These are phyloP conservation scores for Phytophthora tentaculata DNA, from an alignment of 352 stramenopile genomes.

Conservation along the genomic window DNA sequence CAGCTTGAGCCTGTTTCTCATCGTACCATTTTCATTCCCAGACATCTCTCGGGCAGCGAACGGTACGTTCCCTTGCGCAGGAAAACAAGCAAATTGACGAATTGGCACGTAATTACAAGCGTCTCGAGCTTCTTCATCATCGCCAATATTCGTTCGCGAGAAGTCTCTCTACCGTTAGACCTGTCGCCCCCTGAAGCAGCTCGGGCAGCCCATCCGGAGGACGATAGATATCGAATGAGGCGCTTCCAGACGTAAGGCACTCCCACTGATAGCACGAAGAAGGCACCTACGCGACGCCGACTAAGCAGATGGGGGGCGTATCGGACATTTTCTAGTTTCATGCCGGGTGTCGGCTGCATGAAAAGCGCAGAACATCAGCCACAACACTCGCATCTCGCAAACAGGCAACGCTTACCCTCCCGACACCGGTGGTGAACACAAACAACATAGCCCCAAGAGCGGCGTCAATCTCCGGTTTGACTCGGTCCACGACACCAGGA, in stretches of 20 bases:
- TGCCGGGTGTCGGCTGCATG: constrained; percentile 74
- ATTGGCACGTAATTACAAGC: constrained; percentile 65
- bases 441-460: constrained; percentile 65
- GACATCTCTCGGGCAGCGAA: constrained; percentile 72
- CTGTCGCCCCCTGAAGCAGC: not conserved
- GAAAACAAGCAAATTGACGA: constrained; percentile 79
- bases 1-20: not conserved
- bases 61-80: constrained; percentile 74
- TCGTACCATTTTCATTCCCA: constrained; percentile 76
- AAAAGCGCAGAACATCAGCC: constrained; percentile 10
- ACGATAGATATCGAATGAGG: constrained; percentile 64
- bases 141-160: constrained; percentile 43
- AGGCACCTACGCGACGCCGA: constrained; percentile 47
- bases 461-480: constrained; percentile 82
- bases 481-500: constrained; percentile 59
- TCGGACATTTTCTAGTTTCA: constrained; percentile 85
- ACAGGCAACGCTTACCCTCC: constrained; percentile 45
- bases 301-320: constrained; percentile 61
- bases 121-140: constrained; percentile 82
- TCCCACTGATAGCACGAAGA: constrained; percentile 78
- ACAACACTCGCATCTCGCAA: not conserved
- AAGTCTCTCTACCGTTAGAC: constrained; percentile 6
- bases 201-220: constrained; percentile 45
- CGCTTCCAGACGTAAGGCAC: constrained; percentile 85
- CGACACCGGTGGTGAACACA: constrained; percentile 63